Evolutionary conservation across 805 yeast species (phyloP).

Genomic region (Jamesozyma rosinii): DNA sequence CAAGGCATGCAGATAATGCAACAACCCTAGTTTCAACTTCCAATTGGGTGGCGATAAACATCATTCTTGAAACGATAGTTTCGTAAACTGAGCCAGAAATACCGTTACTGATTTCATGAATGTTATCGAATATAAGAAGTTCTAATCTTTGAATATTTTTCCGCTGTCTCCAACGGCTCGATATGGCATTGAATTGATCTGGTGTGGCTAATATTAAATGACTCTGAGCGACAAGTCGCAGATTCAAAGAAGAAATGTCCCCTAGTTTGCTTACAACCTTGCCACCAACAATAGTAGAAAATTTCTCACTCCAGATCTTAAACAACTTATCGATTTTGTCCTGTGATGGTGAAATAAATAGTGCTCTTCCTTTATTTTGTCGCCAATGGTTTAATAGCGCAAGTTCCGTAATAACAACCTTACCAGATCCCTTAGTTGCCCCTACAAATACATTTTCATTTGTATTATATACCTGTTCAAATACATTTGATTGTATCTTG

Average conservation of each 20-base stretch:
- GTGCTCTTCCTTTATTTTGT: slow-evolving; percentile 56
- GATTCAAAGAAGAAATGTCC: slow-evolving; percentile 43
- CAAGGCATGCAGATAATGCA: slow-evolving; percentile 59
- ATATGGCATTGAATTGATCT: slow-evolving; percentile 57
- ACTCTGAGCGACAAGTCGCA: slow-evolving; percentile 44
- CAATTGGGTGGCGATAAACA: slow-evolving; percentile 59
- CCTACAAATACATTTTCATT: slow-evolving; percentile 60
- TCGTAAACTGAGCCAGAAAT: slow-evolving; percentile 59
- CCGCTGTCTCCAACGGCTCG: slow-evolving; percentile 78
- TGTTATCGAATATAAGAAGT: slow-evolving; percentile 62
- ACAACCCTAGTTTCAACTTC: slow-evolving; percentile 52
- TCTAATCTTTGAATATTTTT: slow-evolving; percentile 60
- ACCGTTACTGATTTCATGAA: slow-evolving; percentile 56
- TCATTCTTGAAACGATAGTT: slow-evolving; percentile 56
- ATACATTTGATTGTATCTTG: slow-evolving; percentile 63
- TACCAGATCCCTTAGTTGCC: slow-evolving; percentile 67
- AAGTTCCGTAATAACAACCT: slow-evolving; percentile 60
- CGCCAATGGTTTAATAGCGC: slow-evolving; percentile 68
- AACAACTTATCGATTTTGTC: slow-evolving; percentile 41
- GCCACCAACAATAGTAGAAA: slow-evolving; percentile 44
- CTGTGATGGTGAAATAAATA: slow-evolving; percentile 62
- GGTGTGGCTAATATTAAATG: slow-evolving; percentile 76
- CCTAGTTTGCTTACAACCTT: slow-evolving; percentile 49
- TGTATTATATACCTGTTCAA: slow-evolving; percentile 47
- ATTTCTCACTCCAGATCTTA: slow-evolving; percentile 46